These are phyloP conservation scores for Knoxia roxburghii DNA, from an alignment of 257 asterid species.

Conservation along the genomic window DNA sequence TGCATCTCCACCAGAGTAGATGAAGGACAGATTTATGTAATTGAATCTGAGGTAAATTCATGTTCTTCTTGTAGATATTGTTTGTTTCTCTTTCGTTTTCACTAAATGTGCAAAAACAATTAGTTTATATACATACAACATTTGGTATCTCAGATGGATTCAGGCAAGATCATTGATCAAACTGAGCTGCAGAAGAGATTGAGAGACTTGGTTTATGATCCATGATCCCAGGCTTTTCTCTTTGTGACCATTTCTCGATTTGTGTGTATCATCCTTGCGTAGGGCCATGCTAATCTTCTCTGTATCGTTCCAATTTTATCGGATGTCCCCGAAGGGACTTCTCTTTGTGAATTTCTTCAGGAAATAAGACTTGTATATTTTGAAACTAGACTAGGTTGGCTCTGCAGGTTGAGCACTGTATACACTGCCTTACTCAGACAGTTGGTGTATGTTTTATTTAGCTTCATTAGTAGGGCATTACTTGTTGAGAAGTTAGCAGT, in stretches of 20 bases:
- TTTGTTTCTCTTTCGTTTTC: neutral
- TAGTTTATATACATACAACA: neutral
- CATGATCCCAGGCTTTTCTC: neutral
- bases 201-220: neutral
- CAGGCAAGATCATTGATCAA: slow-evolving; percentile 14
- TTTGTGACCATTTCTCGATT: neutral
- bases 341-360: no score
- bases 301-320: no score
- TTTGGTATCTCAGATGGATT: neutral
- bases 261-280: no score
- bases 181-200: slow-evolving; percentile 16
- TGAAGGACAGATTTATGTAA: slow-evolving; percentile 12
- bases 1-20: slow-evolving; percentile 18
- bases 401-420: neutral
- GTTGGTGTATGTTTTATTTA: neutral
- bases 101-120: neutral
- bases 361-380: neutral
- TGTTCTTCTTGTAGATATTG: neutral
- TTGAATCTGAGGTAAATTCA: slow-evolving; percentile 17
- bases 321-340: no score
- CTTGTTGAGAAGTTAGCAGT: no score
- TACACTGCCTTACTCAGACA: neutral
- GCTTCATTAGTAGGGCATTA: neutral
- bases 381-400: neutral
- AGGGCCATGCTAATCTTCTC: no score